Base-by-base conservation (phyloP, 2,329 filamentous ascomycete genomes). In the Madurella mycetomatis region DNA sequence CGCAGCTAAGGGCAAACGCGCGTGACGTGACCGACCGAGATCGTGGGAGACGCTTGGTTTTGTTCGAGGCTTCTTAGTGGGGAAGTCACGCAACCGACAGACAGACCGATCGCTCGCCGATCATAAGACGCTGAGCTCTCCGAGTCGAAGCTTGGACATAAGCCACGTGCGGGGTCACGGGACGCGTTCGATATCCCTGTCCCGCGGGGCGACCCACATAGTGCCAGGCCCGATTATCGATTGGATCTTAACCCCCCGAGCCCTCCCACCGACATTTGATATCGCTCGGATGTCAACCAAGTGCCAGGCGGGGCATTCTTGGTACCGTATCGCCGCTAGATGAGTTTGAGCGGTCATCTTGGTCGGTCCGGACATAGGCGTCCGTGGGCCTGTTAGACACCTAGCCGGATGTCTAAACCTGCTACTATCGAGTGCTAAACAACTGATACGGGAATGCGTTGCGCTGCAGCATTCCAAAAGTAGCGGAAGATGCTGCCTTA, bases 81-180 rank as follows among this genome's bases (percentile, higher is more conserved):
- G 54, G 39, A 49, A 48, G 42, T 42, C 30, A 16, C 19, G 47
- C 49, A 53, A 53, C 43, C 31, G 18, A 30, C n/a, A n/a, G n/a
- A n/a, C n/a, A n/a, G n/a, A n/a, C 31, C 49, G n/a, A 45, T 31
- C 12, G 44, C 37, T 13, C 13, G 30, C 13, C 51, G 48, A 49
- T 51, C 54, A 57, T 47, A 37, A 47, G 45, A 48, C 41, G 16
- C 39, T 12, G 39, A 44, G 39, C 11, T 19, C 25, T 37, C 39
- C 50, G 31, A 41, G 39, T 25, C 25, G 31, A 41, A 57, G 57
- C 54, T 55, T 51, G 49, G 44, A 17, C 54, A 49, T 44, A 4
- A 25, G 8, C 19, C 57, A 60, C 55, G 55, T 60, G 57, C 44
- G 1, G 16, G 13, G 31, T 55, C 57, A 59, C 57, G 48, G 25